These are phyloP conservation scores for Colletotrichum tropicicola DNA, from an alignment of 2,329 filamentous ascomycete species.

Conservation along the genomic window DNA sequence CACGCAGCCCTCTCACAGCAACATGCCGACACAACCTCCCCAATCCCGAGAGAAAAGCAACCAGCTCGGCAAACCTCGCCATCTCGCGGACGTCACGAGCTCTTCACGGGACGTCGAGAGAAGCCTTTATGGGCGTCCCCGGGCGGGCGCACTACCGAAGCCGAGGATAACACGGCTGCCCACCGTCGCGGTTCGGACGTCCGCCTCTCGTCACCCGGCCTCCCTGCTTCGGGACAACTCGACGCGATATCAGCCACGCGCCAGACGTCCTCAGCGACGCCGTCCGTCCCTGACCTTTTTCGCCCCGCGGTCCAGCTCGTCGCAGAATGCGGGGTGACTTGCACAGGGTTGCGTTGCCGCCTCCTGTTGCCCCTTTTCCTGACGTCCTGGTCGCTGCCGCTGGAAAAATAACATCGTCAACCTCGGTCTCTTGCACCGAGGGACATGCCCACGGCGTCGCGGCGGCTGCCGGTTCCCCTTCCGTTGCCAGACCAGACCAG, in stretches of 20 bases:
- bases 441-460: not conserved
- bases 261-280: not conserved
- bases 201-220: constrained; percentile 3
- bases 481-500: not conserved
- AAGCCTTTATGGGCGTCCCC: constrained; percentile 7
- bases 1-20: not conserved
- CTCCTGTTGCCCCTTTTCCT: constrained; percentile 12
- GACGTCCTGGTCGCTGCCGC: not conserved
- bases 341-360: not conserved
- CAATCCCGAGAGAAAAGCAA: constrained; percentile 3
- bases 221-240: constrained; percentile 22
- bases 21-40: not conserved
- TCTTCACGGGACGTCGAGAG: constrained; percentile 8
- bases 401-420: constrained; percentile 22
- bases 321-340: constrained; percentile 10
- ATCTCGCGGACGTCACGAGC: constrained; percentile 13
- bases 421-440: constrained; percentile 17
- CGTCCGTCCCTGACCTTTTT: constrained; percentile 37
- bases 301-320: constrained; percentile 23
- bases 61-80: constrained; percentile 16
- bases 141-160: constrained; percentile 18
- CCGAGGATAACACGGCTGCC: constrained; percentile 31
- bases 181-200: constrained; percentile 11
- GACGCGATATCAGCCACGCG: constrained; percentile 27
- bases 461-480: not conserved